phyloP scores from a whole-genome alignment of 139 green algal species.

The Micractinium conductrix region DNA sequence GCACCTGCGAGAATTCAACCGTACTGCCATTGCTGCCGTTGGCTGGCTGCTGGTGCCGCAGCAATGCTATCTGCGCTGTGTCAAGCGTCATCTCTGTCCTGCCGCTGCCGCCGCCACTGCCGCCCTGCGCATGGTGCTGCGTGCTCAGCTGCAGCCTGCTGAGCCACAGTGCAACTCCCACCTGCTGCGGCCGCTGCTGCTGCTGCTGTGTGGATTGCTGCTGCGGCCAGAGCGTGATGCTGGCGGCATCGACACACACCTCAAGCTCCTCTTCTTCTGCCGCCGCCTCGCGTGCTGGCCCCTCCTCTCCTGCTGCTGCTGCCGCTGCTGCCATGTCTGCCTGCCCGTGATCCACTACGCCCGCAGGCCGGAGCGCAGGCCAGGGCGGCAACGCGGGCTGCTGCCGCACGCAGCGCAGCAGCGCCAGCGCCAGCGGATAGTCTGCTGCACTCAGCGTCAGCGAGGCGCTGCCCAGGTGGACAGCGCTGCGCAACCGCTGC shows the following conservation, averaged over 20 bases:
- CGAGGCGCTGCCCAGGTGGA: constrained; percentile 4
- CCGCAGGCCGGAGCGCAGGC: background rate
- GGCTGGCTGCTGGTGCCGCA: background rate
- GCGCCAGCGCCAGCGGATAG: background rate
- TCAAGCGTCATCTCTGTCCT: background rate
- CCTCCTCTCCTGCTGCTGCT: background rate
- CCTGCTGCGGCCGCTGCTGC: background rate
- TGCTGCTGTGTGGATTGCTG: background rate
- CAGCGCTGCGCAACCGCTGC: background rate
- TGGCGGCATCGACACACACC: background rate
- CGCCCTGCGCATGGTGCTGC: background rate
- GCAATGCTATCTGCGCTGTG: background rate
- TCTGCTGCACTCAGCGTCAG: background rate
- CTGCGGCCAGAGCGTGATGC: constrained; percentile 5
- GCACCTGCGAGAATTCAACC: background rate
- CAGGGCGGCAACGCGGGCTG: constrained; percentile 22
- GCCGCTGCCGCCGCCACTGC: background rate
- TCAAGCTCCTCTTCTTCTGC: background rate
- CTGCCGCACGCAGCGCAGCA: constrained; percentile 20
- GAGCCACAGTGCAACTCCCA: constrained; percentile 14
- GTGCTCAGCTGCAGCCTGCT: background rate
- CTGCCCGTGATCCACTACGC: background rate
- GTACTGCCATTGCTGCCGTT: background rate
- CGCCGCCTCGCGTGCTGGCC: background rate
- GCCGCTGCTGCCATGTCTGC: background rate